These are phyloP conservation scores for Termitomyces sp. DNA, from an alignment of 768 basidiomycete species.

Conservation along the genomic window DNA sequence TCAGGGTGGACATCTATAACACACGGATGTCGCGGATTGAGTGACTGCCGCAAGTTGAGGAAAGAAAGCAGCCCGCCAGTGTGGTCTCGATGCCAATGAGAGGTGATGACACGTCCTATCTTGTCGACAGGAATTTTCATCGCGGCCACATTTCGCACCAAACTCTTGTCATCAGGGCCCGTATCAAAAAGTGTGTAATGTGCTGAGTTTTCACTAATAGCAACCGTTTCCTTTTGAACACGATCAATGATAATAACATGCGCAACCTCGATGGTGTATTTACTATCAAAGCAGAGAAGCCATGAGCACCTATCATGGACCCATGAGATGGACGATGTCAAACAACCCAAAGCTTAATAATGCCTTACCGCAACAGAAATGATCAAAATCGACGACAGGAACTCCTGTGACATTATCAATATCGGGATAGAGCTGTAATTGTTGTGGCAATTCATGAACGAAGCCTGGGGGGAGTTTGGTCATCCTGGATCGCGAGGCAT, in stretches of 20 bases:
- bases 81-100: conserved; percentile 78
- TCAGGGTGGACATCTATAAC: conserved; percentile 73
- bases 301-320: conserved; percentile 56
- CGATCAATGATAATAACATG: not conserved
- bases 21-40: conserved; percentile 23
- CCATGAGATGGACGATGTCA: not conserved
- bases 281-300: conserved; percentile 78
- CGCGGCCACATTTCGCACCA: conserved; percentile 64
- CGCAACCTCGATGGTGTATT: not conserved
- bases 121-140: conserved; percentile 48
- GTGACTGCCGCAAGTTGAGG: conserved; percentile 35
- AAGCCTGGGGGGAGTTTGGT: conserved; percentile 76
- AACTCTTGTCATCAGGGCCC: conserved; percentile 70
- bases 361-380: conserved; percentile 49
- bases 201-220: conserved; percentile 29
- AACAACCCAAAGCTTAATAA: not conserved
- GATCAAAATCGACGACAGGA: conserved; percentile 66
- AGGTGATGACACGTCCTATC: conserved; percentile 63
- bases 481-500: conserved; percentile 44
- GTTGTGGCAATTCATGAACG: conserved; percentile 61
- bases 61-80: conserved; percentile 70
- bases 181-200: conserved; percentile 76
- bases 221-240: conserved; percentile 47
- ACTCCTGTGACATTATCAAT: conserved; percentile 39
- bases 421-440: conserved; percentile 46